phyloP scores from a whole-genome alignment of 78 protist species.

The Acrasis kona region DNA sequence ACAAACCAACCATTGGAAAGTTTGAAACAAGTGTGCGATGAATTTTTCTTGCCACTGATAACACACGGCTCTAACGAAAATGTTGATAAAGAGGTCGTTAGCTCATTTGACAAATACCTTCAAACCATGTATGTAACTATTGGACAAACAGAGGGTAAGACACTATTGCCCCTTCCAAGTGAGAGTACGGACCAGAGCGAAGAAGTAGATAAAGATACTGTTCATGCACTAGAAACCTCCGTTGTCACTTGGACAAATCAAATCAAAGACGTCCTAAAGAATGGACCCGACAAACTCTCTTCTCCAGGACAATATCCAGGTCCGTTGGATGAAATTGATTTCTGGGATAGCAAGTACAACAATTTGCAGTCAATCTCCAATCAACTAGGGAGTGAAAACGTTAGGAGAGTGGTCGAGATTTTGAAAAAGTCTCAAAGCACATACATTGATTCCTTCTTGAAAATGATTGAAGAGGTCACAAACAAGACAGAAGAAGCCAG shows the following conservation, averaged over 20 bases:
- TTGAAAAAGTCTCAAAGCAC: slow-evolving; percentile 16
- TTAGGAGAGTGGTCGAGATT: slow-evolving; percentile 1
- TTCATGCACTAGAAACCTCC: slow-evolving; percentile 48
- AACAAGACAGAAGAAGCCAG: slow-evolving; percentile 9
- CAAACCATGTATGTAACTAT: background rate
- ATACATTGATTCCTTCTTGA: slow-evolving; percentile 18
- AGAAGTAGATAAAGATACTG: slow-evolving; percentile 21
- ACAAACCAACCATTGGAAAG: background rate
- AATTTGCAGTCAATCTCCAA: slow-evolving; percentile 22
- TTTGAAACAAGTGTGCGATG: background rate
- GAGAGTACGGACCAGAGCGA: too few relatives aligned
- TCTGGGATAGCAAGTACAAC: slow-evolving; percentile 50
- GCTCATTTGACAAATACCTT: background rate
- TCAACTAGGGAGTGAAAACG: slow-evolving; percentile 5
- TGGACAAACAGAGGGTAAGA: background rate
- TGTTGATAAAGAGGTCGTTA: background rate
- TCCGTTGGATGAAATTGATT: slow-evolving; percentile 58
- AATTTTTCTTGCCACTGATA: slow-evolving; percentile 1
- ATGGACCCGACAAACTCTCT: background rate
- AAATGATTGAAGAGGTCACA: slow-evolving; percentile 13
- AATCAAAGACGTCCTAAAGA: slow-evolving; percentile 23
- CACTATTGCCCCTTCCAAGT: slow-evolving; percentile 12
- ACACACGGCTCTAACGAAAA: too few relatives aligned
- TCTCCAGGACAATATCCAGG: slow-evolving; percentile 20
- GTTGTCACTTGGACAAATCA: slow-evolving; percentile 62